Conservation (phyloP, 257 asterid genomes). For the Apocynum venetum region DNA sequence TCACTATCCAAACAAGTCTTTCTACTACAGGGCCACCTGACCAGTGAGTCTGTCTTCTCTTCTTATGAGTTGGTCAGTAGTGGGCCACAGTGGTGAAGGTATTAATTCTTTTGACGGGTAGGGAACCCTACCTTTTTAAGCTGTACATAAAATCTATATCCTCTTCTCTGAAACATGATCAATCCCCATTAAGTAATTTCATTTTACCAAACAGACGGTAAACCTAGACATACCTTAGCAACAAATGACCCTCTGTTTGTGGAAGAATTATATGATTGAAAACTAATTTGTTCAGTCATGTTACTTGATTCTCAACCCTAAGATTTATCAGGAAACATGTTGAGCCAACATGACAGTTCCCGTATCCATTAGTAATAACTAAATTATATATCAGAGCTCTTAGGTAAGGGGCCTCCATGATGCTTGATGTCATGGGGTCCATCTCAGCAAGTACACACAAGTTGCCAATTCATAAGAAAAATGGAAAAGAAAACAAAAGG, state of each 20-base stretch:
- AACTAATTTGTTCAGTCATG: neutral
- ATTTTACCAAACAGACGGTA: neutral
- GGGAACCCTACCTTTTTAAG: neutral
- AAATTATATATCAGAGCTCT: neutral
- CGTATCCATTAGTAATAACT: neutral
- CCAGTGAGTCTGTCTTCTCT: neutral
- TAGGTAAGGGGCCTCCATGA: neutral
- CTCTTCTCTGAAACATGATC: neutral
- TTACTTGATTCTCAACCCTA: neutral
- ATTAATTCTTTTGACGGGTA: neutral
- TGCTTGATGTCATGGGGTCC: neutral
- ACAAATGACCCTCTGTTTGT: neutral
- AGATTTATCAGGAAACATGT: neutral
- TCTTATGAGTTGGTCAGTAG: neutral
- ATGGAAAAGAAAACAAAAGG: constrained; percentile 9
- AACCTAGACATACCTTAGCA: neutral
- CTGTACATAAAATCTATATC: neutral
- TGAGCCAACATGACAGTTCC: neutral
- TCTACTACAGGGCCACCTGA: neutral
- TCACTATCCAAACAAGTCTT: neutral
- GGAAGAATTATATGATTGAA: neutral
- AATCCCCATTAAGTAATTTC: neutral
- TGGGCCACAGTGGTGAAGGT: no score
- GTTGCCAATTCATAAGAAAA: neutral
- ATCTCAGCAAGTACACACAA: neutral